Evolutionary conservation across 257 asterid genomes (phyloP).

Genomic region (Solanum dulcamara): DNA sequence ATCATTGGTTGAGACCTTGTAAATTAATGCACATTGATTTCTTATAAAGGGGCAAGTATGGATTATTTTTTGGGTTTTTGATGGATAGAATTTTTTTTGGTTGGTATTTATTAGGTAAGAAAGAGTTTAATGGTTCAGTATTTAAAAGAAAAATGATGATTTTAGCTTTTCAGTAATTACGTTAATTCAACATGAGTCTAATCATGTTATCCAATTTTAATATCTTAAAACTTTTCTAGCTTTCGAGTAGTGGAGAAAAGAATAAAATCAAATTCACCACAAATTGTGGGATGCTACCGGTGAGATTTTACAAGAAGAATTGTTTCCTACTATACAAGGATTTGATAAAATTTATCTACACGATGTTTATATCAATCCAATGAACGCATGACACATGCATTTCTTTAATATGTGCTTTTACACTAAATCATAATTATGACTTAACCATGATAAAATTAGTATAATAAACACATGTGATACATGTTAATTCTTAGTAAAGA

Average conservation of each 20-base stretch:
- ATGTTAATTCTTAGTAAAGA: neutral
- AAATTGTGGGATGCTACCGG: neutral
- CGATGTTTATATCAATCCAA: too few species aligned
- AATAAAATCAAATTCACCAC: neutral
- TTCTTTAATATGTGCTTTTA: too few species aligned
- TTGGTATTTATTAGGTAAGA: neutral
- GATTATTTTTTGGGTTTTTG: neutral
- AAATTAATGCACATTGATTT: neutral
- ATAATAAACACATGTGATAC: neutral
- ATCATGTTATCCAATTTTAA: neutral
- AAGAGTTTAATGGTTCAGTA: neutral
- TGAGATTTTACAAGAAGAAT: neutral
- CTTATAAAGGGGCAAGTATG: neutral
- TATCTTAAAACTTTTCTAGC: neutral
- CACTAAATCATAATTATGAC: neutral
- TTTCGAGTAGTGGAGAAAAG: neutral
- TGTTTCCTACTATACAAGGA: neutral
- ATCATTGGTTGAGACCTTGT: neutral
- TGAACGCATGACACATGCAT: neutral
- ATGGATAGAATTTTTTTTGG: neutral
- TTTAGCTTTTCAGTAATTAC: neutral
- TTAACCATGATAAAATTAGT: neutral
- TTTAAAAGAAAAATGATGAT: neutral
- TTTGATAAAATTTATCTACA: neutral
- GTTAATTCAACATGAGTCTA: neutral